Base-by-base conservation (phyloP, 441 rosid genomes). In the Macaranga tanarius region DNA sequence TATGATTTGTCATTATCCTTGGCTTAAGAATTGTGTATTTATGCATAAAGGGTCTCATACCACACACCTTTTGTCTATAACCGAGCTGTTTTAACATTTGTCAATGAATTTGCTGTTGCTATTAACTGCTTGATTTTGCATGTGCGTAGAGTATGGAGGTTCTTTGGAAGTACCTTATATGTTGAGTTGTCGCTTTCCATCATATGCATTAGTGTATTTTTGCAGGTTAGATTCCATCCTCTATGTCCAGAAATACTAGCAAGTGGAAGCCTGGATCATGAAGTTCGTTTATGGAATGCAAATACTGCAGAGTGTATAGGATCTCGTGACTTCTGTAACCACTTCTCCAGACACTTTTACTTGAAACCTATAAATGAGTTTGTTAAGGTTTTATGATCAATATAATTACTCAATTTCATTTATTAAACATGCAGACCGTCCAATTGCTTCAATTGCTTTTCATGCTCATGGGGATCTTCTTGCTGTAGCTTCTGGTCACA, bases 201-300 rank as follows among this genome's bases (percentile, higher is more conserved):
- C 44, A 31, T 66, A 31, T 77, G 52, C 1, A 17, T 10, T 48
- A 64, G 28, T 66, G 62, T 70, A 47, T 66, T 72, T 70, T 69
- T 85, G 74, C 89, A 92, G 96, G 97, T 92, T 79, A 92, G 94
- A 82, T 92, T 90, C 74, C 96, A 92, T 77, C 97, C 97, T 34
- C 65, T 73, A 63, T 81, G 78, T 75, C 83, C 94, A n/a, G 88
- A 85, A 77, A 84, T 92, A 71, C 85, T 92, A 80, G 97, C 97
- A 61, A 92, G 97, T 86, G 96, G 97, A 73, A 92, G 97, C 81
- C 84, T 92, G 86, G 97, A 92, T 80, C 90, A 84, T 50, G 87
- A 90, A 84, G 96, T 92, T 65, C 88, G 88, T 74, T 73, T 92
- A 62, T 92, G 97, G 97, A 85, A 90, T 84, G 86, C 90, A 76